A percentile compares a stretch with the other conserved stretches of the same genome.
phyloP scores from a whole-genome alignment of 2,329 filamentous ascomycete genomes.

The Ceratocystis eucalypticola region DNA sequence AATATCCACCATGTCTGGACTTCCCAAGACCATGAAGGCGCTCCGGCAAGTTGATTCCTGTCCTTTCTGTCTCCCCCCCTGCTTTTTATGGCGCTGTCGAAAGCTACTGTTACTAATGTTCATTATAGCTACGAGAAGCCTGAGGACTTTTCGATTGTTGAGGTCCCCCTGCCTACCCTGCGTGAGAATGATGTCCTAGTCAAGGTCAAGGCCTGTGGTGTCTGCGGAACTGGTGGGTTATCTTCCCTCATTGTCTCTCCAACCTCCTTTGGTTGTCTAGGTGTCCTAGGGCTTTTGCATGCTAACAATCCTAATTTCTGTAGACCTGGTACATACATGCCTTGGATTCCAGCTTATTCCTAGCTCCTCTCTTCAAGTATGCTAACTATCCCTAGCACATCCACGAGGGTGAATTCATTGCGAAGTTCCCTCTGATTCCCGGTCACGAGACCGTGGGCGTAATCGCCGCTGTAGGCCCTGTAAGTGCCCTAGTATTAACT shows the following conservation, averaged over 20 bases:
- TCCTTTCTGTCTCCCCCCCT: background rate
- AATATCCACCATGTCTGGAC: constrained; percentile 25
- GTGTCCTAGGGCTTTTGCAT: background rate
- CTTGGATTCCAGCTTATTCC: background rate
- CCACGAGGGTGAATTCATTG: constrained; percentile 54
- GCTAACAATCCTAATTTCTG: constrained; percentile 21
- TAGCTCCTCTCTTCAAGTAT: background rate
- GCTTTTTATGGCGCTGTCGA: too few relatives aligned
- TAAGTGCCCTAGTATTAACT: constrained; percentile 17
- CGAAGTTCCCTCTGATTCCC: constrained; percentile 51
- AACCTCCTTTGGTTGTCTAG: background rate
- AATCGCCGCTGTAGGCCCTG: constrained; percentile 42
- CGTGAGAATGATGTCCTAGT: constrained; percentile 48
- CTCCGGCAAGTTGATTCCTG: constrained; percentile 35
- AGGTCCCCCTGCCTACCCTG: constrained; percentile 47
- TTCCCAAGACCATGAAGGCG: constrained; percentile 47
- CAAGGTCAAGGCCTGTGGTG: constrained; percentile 55
- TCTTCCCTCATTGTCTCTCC: background rate
- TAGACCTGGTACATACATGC: constrained; percentile 28
- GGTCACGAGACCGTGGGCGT: constrained; percentile 57
- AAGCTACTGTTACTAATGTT: constrained; percentile 16
- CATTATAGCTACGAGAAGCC: constrained; percentile 44
- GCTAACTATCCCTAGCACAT: constrained; percentile 33
- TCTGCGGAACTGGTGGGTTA: constrained; percentile 42
- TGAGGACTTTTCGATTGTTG: constrained; percentile 45